Evolutionary conservation across 2,329 filamentous ascomycete genomes (phyloP).

Genomic region (Ascochyta lentis): DNA sequence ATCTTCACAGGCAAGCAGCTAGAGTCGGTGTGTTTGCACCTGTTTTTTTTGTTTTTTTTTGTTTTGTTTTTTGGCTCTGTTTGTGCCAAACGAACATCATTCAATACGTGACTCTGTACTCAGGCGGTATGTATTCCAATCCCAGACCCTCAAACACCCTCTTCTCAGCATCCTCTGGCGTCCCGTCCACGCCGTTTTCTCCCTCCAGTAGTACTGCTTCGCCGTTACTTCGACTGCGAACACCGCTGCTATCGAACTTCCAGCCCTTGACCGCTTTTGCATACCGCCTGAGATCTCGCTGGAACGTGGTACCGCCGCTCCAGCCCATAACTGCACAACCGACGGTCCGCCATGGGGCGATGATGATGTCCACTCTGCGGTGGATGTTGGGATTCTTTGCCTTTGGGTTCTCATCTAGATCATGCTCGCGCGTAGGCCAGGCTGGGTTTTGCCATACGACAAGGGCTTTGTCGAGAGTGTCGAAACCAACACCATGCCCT

Average conservation of each 20-base stretch:
- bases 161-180: conserved; percentile 75
- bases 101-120: conserved; percentile 55
- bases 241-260: conserved; percentile 92
- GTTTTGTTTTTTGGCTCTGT: background rate
- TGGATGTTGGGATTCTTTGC: conserved; percentile 75
- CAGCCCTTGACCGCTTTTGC: conserved; percentile 73
- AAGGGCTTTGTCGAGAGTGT: conserved; percentile 88
- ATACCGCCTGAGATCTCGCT: conserved; percentile 83
- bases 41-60: too few species aligned
- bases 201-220: conserved; percentile 74
- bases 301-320: conserved; percentile 88
- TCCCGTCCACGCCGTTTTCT: conserved; percentile 52
- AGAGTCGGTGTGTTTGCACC: background rate
- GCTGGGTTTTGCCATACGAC: conserved; percentile 85
- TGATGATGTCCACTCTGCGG: conserved; percentile 88
- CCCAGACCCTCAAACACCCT: conserved; percentile 79
- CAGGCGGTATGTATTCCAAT: conserved; percentile 57
- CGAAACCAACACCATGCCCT: conserved; percentile 68
- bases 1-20: background rate
- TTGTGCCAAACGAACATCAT: background rate
- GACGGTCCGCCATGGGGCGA: conserved; percentile 85
- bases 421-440: conserved; percentile 49
- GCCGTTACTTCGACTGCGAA: conserved; percentile 71
- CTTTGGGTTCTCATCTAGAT: conserved; percentile 43
- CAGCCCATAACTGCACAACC: conserved; percentile 90